Percentiles rank a stretch among this genome's conserved stretches.
phyloP scores from a whole-genome alignment of 2,329 filamentous ascomycete species.

The Fusarium buxicola region DNA sequence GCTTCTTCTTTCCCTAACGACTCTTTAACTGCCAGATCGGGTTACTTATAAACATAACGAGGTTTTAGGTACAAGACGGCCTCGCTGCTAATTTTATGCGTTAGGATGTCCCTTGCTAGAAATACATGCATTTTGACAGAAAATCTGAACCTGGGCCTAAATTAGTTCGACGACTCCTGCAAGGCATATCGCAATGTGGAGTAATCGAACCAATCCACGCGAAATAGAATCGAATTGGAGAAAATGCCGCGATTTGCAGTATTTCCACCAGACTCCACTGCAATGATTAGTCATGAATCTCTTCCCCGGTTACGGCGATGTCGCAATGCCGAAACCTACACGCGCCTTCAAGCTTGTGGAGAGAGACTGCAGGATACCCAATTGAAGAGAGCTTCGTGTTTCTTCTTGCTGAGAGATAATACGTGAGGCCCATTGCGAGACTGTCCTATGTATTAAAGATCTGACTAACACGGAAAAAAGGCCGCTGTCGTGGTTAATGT shows the following conservation, averaged over 20 bases:
- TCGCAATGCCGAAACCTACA: conserved; percentile 33
- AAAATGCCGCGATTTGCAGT: conserved; percentile 39
- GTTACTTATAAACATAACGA: too few species aligned
- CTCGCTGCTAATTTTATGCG: too few species aligned
- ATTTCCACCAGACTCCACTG: conserved; percentile 10
- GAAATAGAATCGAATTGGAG: conserved; percentile 31
- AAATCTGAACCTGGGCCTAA: too few species aligned
- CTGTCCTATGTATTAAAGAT: neutral
- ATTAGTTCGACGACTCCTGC: neutral
- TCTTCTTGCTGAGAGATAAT: conserved; percentile 6
- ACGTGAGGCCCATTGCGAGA: conserved; percentile 1
- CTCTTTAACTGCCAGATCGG: too few species aligned
- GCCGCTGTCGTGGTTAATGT: conserved; percentile 38
- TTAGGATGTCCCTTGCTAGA: too few species aligned
- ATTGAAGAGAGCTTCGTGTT: conserved; percentile 15
- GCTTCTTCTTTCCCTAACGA: too few species aligned
- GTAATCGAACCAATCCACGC: conserved; percentile 38
- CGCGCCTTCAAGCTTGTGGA: conserved; percentile 1
- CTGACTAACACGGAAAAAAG: conserved; percentile 25
- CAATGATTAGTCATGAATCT: conserved; percentile 41
- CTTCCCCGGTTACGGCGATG: conserved; percentile 41
- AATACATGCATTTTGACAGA: too few species aligned
- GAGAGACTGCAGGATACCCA: conserved; percentile 5
- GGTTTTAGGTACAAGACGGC: too few species aligned
- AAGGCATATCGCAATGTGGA: conserved; percentile 1